Evolutionary conservation across 1,284 basidiomycete genomes (phyloP), one percentile per base, ranked within the genome.

Genomic region (Puccinia coronata): DNA sequence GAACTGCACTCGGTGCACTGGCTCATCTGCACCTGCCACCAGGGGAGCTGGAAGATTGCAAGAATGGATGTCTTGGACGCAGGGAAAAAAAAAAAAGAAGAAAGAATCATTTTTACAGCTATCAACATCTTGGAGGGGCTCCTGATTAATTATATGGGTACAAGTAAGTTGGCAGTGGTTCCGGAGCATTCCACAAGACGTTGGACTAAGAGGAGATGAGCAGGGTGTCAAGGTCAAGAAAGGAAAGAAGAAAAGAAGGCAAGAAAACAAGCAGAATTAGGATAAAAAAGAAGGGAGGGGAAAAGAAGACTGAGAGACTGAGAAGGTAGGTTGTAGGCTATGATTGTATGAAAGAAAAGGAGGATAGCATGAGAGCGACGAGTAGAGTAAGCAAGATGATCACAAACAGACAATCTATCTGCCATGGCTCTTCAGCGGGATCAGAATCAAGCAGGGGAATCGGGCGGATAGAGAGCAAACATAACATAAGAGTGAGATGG

Each of bases 31-130:
- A n/a, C n/a, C n/a, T n/a, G n/a, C n/a, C n/a, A n/a, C n/a, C n/a
- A n/a, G n/a, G n/a, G n/a, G n/a, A n/a, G n/a, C n/a, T n/a, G n/a
- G n/a, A n/a, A n/a, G n/a, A n/a, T n/a, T n/a, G n/a, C n/a, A n/a
- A n/a, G n/a, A n/a, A n/a, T n/a, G n/a, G n/a, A n/a, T n/a, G n/a
- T n/a, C n/a, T n/a, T n/a, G n/a, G n/a, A n/a, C n/a, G n/a, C n/a
- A n/a, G n/a, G n/a, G n/a, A n/a, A n/a, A n/a, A n/a, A n/a, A n/a
- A n/a, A n/a, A n/a, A n/a, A n/a, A n/a, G n/a, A n/a, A n/a, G n/a
- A n/a, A n/a, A n/a, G n/a, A n/a, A n/a, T n/a, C n/a, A 34, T 63
- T 63, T 63, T 39, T 63, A 41, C 36, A 63, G 41, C 23, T 63
- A 39, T 63, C 41, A 39, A 63, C 61, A 63, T 63, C 61, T 63